Evolutionary conservation across 2,329 filamentous ascomycete genomes (phyloP).

Genomic region (Boeremia lycopersici): DNA sequence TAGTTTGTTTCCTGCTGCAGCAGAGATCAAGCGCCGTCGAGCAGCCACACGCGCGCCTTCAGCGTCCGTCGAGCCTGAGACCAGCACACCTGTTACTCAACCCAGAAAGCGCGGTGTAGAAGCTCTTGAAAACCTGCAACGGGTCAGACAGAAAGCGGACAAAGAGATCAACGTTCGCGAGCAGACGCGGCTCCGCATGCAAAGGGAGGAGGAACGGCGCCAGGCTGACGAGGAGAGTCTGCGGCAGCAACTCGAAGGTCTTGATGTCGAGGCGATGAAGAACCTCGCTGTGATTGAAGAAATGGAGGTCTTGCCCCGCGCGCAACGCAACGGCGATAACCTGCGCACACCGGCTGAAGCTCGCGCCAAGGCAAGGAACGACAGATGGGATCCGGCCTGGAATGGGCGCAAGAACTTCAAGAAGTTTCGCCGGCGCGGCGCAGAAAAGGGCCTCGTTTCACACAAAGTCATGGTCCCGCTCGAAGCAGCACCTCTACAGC

Average conservation of each 20-base stretch:
- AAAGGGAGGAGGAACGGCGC: constrained; percentile 60
- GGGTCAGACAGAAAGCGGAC: constrained; percentile 51
- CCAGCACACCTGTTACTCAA: constrained; percentile 45
- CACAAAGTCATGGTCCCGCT: constrained; percentile 71
- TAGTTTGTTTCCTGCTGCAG: constrained; percentile 75
- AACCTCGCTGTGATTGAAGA: constrained; percentile 77
- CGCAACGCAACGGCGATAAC: not conserved
- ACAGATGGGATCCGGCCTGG: constrained; percentile 86
- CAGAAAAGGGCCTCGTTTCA: constrained; percentile 48
- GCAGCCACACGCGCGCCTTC: constrained; percentile 37
- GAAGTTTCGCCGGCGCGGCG: constrained; percentile 67
- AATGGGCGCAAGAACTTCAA: constrained; percentile 98
- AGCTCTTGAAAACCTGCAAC: constrained; percentile 52
- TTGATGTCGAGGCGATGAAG: constrained; percentile 75
- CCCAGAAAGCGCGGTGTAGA: constrained; percentile 25
- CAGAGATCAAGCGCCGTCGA: constrained; percentile 78
- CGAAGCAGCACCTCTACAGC: constrained; percentile 69
- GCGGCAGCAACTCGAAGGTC: constrained; percentile 61
- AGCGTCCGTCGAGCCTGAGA: constrained; percentile 36
- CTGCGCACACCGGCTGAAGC: constrained; percentile 20
- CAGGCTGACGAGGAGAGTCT: constrained; percentile 68
- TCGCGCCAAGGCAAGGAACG: constrained; percentile 50
- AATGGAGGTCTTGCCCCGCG: constrained; percentile 65
- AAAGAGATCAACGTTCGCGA: constrained; percentile 67
- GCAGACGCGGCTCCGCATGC: constrained; percentile 55